Base-by-base conservation (phyloP, 352 stramenopile species). In the Pythium sp. region DNA sequence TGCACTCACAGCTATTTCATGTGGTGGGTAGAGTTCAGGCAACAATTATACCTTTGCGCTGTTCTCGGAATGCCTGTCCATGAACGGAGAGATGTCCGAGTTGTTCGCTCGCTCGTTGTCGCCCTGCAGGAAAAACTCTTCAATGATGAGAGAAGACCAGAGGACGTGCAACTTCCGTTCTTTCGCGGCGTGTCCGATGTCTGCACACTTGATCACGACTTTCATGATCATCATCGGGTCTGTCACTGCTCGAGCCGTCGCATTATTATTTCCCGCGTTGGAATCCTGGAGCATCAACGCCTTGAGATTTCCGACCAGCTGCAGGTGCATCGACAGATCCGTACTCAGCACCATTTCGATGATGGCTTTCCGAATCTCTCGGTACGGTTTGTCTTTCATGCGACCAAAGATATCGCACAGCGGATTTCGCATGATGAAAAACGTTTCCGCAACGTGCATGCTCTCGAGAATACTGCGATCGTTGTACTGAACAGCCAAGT, bases 71-170 rank as follows among this genome's bases (percentile, higher is more conserved):
- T 94, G 72, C 22, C 92, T 81, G 72, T 98, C 89, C 88, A 97
- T 97, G 74, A 98, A 97, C 22, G 94, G 93, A 64, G 84, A 97
- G 65, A 98, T 90, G 51, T 95, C 79, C 51, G 97, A 80, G 62
- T 88, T 90, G 41, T 92, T 80, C 43, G 81, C 76, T 56, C 92
- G 94, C 70, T 98, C 96, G 66, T 96, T 88, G 74, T 99, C 95
- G 49, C 96, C 96, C 76, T 99, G 95, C 22, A 89, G 73, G 70
- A 97, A 98, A 69, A 98, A 98, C 74, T 99, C 96, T 62, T 97
- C 87, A 59, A 98, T 92, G 58, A 98, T 97, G 36, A 96, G 80
- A 57, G 93, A 87, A 7, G 91, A 92, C 95, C 95, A 99, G 67
- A 95, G 85, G 63, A 93, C 87, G 59, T 95, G 84, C 41, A 98